phyloP scores from a whole-genome alignment of 129 eudicot genomes.

The Flaveria bidentis region DNA sequence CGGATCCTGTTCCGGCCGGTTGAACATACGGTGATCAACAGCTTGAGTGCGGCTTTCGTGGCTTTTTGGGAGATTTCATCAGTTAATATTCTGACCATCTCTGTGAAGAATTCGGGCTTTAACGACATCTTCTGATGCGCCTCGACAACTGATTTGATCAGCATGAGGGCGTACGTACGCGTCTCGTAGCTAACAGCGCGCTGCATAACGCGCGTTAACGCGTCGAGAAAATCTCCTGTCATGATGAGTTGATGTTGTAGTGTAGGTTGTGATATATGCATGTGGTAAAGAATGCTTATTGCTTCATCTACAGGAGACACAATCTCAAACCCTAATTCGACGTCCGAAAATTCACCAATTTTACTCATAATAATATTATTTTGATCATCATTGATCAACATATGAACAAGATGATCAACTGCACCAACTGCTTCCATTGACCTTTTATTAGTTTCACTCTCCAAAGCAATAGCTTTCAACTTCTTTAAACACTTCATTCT shows the following conservation, averaged over 20 bases:
- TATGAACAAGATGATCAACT: slow-evolving; percentile 39
- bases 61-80: slow-evolving; percentile 50
- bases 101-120: slow-evolving; percentile 39
- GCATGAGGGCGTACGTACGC: slow-evolving; percentile 37
- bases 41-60: slow-evolving; percentile 48
- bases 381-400: slow-evolving; percentile 14
- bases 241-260: slow-evolving; percentile 26
- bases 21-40: slow-evolving; percentile 42
- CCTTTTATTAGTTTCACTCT: slow-evolving; percentile 48
- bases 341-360: background rate
- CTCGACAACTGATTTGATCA: slow-evolving; percentile 38
- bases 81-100: slow-evolving; percentile 37
- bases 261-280: slow-evolving; percentile 37
- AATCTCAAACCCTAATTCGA: slow-evolving; percentile 22
- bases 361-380: background rate
- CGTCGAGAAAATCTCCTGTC: slow-evolving; percentile 30
- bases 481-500: slow-evolving; percentile 35
- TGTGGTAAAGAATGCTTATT: slow-evolving; percentile 34
- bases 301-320: slow-evolving; percentile 42
- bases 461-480: slow-evolving; percentile 47
- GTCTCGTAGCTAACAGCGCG: slow-evolving; percentile 40
- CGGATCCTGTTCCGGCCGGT: slow-evolving; percentile 55
- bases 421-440: slow-evolving; percentile 54
- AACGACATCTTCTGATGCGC: slow-evolving; percentile 27
- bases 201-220: slow-evolving; percentile 39